Evolutionary conservation across 2,329 filamentous ascomycete genomes (phyloP).

Genomic region (Neopestalotiopsis sp.): DNA sequence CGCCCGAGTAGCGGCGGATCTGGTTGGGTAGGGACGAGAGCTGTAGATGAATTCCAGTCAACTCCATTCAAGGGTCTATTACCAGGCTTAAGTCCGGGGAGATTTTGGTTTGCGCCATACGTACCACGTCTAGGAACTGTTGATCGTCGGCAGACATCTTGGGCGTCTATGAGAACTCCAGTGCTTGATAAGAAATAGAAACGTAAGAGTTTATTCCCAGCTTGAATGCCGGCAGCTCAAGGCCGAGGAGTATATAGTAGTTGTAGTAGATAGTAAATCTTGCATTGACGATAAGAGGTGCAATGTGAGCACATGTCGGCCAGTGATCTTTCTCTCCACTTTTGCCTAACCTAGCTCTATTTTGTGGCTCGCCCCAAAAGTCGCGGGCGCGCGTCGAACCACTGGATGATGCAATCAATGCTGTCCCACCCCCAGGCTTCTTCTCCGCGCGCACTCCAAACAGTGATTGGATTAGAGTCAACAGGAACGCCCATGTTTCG

Average conservation of each 20-base stretch:
- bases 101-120: slow-evolving; percentile 32
- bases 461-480: too few relatives aligned
- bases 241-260: background rate
- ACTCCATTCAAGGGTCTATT: background rate
- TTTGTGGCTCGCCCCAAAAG: background rate
- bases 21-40: slow-evolving; percentile 64
- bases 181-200: background rate
- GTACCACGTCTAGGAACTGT: slow-evolving; percentile 78
- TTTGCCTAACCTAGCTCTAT: background rate
- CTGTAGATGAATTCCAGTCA: slow-evolving; percentile 37
- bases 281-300: slow-evolving; percentile 1
- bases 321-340: background rate
- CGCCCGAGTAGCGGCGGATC: slow-evolving; percentile 71
- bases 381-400: slow-evolving; percentile 1
- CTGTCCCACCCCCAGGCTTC: background rate
- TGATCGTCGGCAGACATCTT: slow-evolving; percentile 82
- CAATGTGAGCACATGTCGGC: background rate
- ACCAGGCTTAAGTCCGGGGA: background rate
- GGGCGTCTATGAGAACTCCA: slow-evolving; percentile 21
- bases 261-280: background rate
- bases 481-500: too few relatives aligned
- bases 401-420: slow-evolving; percentile 3
- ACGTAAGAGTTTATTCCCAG: background rate
- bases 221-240: background rate
- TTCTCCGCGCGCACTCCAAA: background rate